Evolutionary conservation across 306 rosid genomes (phyloP), one percentile per base, ranked within the genome.

Genomic region (Hippophae rhamnoides): DNA sequence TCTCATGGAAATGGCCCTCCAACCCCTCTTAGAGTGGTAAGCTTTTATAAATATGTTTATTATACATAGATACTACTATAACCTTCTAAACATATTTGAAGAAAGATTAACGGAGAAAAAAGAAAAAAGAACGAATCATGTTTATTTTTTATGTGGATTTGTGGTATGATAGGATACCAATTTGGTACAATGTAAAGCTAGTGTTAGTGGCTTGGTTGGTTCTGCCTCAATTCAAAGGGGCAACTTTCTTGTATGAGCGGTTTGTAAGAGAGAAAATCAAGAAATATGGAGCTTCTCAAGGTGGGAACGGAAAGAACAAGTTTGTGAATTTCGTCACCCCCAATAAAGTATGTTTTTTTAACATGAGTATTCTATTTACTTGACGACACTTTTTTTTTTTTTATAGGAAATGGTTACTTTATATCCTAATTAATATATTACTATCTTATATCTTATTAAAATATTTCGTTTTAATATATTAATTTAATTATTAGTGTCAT

Each of bases 201-300:
- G 61, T 85, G 62, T 27, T 78, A 0, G 96, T 83, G 85, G 89
- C 82, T 5, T 92, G 98, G 98, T 57, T 85, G 69, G 95, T 85
- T 42, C 82, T 92, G 65, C 98, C 96, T 3, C 96, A 85, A 43
- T 83, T 83, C 83, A 76, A 79, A 71, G 98, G 98, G 41, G 96
- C 95, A n/a, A 82, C 96, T 67, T 81, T 83, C 75, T 72, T 92
- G 73, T 92, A 92, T 66, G 83, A 87, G 14, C 83, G 74, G 64
- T 85, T 64, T 23, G 96, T 76, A 71, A 85, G 87, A 58, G 67
- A 43, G 1, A 80, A 87, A 41, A 61, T 90, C 69, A 72, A 56
- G 58, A 86, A 69, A 62, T 58, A 74, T 56, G 69, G 51, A 8
- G 74, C 51, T 13, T 64, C 84, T 12, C 78, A 79, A 7, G 66